Evolutionary conservation across 106 monocot species (phyloP).

Genomic region (Platanthera zijinensis): DNA sequence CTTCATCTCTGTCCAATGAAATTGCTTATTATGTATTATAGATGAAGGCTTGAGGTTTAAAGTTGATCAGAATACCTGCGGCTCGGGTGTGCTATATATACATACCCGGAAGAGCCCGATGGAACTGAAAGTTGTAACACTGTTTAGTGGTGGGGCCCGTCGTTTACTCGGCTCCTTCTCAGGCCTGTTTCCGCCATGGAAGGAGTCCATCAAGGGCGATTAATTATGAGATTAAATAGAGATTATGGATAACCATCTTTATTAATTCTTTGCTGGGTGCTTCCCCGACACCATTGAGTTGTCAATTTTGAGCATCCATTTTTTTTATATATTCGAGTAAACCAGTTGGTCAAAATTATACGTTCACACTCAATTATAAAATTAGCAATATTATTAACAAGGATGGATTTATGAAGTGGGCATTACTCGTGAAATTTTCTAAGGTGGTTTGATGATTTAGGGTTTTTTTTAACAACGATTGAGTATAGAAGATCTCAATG

Average conservation of each 20-base stretch:
- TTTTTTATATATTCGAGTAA: neutral
- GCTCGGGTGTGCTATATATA: neutral
- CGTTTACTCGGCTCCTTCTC: neutral
- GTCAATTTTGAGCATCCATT: neutral
- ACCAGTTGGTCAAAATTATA: neutral
- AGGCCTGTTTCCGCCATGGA: neutral
- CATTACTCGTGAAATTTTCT: too few species aligned
- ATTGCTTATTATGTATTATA: neutral
- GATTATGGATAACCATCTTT: neutral
- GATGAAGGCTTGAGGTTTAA: neutral
- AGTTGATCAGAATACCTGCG: neutral
- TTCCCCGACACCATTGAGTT: neutral
- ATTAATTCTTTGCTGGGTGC: neutral
- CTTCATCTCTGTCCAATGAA: neutral
- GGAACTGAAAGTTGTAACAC: neutral
- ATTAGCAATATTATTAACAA: neutral
- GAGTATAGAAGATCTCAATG: too few species aligned
- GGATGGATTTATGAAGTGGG: too few species aligned
- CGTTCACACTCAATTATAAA: neutral
- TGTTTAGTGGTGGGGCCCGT: neutral
- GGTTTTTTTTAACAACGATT: too few species aligned
- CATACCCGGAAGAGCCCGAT: neutral
- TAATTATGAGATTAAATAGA: neutral
- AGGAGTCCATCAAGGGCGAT: neutral
- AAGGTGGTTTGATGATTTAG: too few species aligned